Conservation (phyloP, 148 eudicot genomes). For the Camellia japonica region DNA sequence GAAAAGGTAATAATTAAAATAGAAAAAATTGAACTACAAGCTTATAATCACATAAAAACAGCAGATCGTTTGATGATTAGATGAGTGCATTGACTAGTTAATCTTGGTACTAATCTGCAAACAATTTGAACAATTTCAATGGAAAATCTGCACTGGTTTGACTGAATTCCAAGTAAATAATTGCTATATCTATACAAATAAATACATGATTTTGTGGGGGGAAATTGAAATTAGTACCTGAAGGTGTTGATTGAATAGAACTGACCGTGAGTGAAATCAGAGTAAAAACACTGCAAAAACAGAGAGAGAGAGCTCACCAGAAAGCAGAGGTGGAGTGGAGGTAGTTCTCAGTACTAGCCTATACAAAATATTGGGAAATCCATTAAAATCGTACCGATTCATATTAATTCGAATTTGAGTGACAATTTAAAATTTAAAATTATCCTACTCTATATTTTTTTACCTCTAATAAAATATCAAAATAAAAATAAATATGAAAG, state of each 20-base stretch:
- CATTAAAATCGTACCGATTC: too few relatives aligned
- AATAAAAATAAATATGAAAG: too few relatives aligned
- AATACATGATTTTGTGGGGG: too few relatives aligned
- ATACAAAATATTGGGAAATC: too few relatives aligned
- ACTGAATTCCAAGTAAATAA: not conserved
- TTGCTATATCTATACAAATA: not conserved
- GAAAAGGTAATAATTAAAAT: not conserved
- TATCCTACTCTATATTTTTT: too few relatives aligned
- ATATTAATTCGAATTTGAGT: too few relatives aligned
- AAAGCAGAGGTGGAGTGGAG: too few relatives aligned
- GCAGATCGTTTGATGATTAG: not conserved
- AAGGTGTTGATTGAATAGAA: not conserved
- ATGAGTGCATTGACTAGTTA: not conserved
- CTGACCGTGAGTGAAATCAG: not conserved
- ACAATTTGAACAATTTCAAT: not conserved
- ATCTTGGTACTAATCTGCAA: not conserved
- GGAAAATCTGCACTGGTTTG: not conserved
- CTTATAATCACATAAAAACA: not conserved
- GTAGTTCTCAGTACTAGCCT: too few relatives aligned
- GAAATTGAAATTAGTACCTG: slow-evolving; percentile 1
- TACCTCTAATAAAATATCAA: too few relatives aligned
- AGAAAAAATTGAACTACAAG: not conserved
- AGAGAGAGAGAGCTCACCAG: not conserved
- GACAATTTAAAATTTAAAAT: too few relatives aligned
- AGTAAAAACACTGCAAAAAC: not conserved